These are phyloP conservation scores for Hyaloscypha variabilis DNA, from an alignment of 495 filamentous ascomycete species.

Conservation along the genomic window DNA sequence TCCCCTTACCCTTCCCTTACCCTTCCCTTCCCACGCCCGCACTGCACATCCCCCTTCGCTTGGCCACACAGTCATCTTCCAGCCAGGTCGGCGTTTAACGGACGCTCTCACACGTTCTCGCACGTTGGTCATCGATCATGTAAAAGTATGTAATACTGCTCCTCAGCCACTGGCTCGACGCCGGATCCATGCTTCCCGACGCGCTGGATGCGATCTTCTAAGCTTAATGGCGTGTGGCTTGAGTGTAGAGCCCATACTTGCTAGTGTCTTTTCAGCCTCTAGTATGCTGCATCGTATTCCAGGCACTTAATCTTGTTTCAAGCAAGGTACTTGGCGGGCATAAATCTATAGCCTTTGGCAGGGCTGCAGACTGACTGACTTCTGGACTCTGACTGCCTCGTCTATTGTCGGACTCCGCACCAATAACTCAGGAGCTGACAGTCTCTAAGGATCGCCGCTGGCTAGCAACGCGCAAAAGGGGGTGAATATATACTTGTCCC, in stretches of 20 bases:
- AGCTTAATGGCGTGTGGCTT: background rate
- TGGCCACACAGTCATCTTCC: background rate
- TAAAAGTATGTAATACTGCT: background rate
- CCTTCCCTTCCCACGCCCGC: no score
- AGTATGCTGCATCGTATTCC: background rate
- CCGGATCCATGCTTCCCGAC: background rate
- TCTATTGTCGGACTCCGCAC: background rate
- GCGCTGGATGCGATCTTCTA: background rate
- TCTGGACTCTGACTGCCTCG: background rate
- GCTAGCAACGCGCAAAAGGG: background rate
- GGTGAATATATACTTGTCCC: background rate
- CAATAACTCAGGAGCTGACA: background rate
- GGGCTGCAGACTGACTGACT: background rate
- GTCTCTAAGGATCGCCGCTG: background rate
- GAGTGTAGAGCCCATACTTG: background rate
- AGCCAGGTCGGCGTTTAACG: background rate
- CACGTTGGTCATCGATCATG: background rate
- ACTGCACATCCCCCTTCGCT: background rate
- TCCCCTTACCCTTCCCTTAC: no score
- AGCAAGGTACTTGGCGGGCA: background rate
- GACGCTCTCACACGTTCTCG: no score
- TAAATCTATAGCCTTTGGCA: background rate
- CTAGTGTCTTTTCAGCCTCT: background rate
- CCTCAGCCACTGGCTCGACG: background rate
- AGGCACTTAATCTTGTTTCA: background rate